Base-by-base conservation (phyloP, 2,329 filamentous ascomycete species). In the Alternaria sp. region DNA sequence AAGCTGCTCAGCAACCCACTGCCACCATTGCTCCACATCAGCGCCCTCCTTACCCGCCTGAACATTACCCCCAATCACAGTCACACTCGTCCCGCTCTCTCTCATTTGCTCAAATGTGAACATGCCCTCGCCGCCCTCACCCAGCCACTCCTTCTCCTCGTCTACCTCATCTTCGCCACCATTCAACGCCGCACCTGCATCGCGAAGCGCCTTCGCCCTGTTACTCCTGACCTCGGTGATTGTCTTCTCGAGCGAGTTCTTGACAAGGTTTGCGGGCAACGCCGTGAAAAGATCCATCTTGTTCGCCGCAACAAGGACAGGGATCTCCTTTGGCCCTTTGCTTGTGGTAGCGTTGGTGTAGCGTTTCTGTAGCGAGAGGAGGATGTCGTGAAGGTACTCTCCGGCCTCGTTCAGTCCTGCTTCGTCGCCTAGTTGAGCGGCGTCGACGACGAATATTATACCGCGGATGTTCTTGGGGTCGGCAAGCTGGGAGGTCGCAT, bases 231-330 rank as follows among this genome's bases (percentile, higher is more conserved):
- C 91, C 53, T 91, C 88, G 25, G 90, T 88, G 63, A 98, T 88
- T 79, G 97, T 95, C 12, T 86, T 84, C 81, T 98, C 94, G 13
- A 99, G 84, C 67, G 87, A 88, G 57, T 85, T 85, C 79, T 88
- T 90, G 62, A 97, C 92, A 30, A 96, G 84, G 6, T 87, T 86
- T 0, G 92, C 88, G 0, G 96, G 96, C 55, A 97, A 83, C 8
- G 95, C 93, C 0, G 96, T 97, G 78, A 99, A 99, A 1, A 99
- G 85, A 79, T 99, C 96, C 77, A 93, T 87, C 85, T 99, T 99
- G 81, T 98, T 99, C 57, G 93, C 94, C 2, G 93, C 94, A 32
- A 99, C 84, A 36, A 99, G 85, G 8, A 99, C 86, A 0, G 92
- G 89, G 9, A 96, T 85, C 21, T 87, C 84, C 21, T 84, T 81